Conservation (phyloP, 306 rosid species). For the Cicer arietinum region DNA sequence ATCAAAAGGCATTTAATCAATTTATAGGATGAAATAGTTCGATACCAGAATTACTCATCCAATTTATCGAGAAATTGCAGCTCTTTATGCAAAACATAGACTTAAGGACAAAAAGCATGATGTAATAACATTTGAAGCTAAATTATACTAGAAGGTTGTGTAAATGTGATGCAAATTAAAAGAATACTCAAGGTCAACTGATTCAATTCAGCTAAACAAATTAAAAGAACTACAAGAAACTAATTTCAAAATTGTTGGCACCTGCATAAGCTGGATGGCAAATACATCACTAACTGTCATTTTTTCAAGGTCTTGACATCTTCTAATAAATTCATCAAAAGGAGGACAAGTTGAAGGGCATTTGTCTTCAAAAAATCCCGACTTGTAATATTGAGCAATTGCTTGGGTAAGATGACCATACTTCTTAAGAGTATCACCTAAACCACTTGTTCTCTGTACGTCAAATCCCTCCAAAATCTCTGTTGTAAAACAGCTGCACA, state of each 20-base stretch:
- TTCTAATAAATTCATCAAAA: constrained; percentile 64
- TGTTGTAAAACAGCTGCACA: constrained; percentile 88
- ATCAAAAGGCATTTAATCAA: neutral
- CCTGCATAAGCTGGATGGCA: constrained; percentile 98
- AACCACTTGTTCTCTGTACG: constrained; percentile 85
- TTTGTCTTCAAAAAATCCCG: constrained; percentile 56
- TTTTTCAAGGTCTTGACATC: constrained; percentile 83
- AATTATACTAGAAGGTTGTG: neutral
- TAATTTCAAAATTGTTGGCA: constrained; percentile 38
- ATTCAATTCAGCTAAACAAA: constrained; percentile 7
- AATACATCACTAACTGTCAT: constrained; percentile 90
- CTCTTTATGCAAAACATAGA: neutral
- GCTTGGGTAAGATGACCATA: constrained; percentile 88
- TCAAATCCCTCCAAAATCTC: constrained; percentile 97
- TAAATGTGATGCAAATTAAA: constrained; percentile 11
- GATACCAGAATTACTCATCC: constrained; percentile 27
- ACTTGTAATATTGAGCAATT: constrained; percentile 73
- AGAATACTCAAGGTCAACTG: constrained; percentile 18
- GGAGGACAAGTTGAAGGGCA: constrained; percentile 62
- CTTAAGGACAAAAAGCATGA: neutral
- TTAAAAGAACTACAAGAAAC: constrained; percentile 17
- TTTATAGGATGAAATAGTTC: neutral
- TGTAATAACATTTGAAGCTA: constrained; percentile 21
- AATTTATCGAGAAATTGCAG: constrained; percentile 13
- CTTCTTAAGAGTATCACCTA: constrained; percentile 88